Conservation (phyloP, 2,329 filamentous ascomycete species). For the Biscogniauxia sp. region DNA sequence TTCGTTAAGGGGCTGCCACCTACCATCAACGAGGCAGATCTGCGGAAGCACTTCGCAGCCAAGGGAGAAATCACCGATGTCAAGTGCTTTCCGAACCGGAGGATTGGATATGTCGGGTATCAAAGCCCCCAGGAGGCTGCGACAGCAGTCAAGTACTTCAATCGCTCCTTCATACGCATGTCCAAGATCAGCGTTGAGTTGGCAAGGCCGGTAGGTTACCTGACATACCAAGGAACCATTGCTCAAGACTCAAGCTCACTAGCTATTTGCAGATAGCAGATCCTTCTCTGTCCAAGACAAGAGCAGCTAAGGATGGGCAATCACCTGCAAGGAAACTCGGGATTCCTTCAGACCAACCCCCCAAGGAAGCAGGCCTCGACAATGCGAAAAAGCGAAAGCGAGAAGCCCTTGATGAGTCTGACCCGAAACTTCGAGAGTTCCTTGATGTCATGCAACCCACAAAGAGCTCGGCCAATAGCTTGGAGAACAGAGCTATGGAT, state of each 20-base stretch:
- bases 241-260: not conserved
- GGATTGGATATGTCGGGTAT: slow-evolving; percentile 96
- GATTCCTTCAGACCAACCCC: slow-evolving; percentile 8
- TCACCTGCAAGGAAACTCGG: not conserved
- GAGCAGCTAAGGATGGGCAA: slow-evolving; percentile 12
- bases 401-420: slow-evolving; percentile 55
- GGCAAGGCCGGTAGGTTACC: slow-evolving; percentile 67
- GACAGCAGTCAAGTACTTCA: slow-evolving; percentile 89
- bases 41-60: slow-evolving; percentile 82
- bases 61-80: slow-evolving; percentile 81
- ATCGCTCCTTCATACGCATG: slow-evolving; percentile 93
- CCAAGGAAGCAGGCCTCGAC: slow-evolving; percentile 36
- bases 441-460: slow-evolving; percentile 75
- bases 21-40: slow-evolving; percentile 77
- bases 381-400: slow-evolving; percentile 66
- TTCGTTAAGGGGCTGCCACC: slow-evolving; percentile 85
- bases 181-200: slow-evolving; percentile 89
- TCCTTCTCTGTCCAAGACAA: slow-evolving; percentile 34
- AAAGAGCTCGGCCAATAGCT: slow-evolving; percentile 60
- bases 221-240: slow-evolving; percentile 8
- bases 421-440: slow-evolving; percentile 84
- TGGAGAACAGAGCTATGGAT: slow-evolving; percentile 33
- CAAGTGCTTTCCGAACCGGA: slow-evolving; percentile 83
- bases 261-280: slow-evolving; percentile 38
- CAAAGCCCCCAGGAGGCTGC: slow-evolving; percentile 76